Percentiles rank a stretch among this genome's conserved stretches.
Evolutionary conservation across 192 early-diverging fungal species (phyloP).

Genomic region (Lobosporangium transversale): DNA sequence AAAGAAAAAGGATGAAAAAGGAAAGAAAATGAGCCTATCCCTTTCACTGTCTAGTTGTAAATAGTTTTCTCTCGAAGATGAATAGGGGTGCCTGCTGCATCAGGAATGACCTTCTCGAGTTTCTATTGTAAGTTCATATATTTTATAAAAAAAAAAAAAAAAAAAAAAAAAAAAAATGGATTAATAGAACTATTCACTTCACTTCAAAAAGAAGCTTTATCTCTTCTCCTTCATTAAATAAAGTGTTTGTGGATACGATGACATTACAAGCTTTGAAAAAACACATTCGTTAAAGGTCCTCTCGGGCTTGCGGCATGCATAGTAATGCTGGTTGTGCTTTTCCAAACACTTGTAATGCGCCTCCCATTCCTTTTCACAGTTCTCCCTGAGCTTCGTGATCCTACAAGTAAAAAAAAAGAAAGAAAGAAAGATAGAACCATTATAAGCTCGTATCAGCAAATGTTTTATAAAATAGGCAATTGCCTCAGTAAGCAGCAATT

Average conservation of each 20-base stretch:
- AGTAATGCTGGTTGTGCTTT: conserved; percentile 88
- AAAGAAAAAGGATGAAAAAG: not conserved
- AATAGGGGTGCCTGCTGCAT: conserved; percentile 58
- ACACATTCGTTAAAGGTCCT: conserved; percentile 87
- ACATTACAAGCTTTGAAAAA: conserved; percentile 86
- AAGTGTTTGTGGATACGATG: too few species aligned
- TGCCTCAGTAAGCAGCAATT: too few species aligned
- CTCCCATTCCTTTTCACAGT: conserved; percentile 88
- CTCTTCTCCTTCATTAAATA: too few species aligned
- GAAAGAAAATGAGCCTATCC: not conserved
- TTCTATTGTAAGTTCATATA: conserved; percentile 42
- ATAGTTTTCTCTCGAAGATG: conserved; percentile 51
- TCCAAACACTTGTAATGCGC: conserved; percentile 95
- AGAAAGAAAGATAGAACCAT: not conserved
- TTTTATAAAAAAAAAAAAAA: not conserved
- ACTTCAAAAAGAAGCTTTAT: too few species aligned
- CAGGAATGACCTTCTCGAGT: conserved; percentile 77
- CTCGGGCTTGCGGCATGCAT: conserved; percentile 83
- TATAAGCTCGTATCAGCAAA: not conserved
- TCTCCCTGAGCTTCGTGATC: conserved; percentile 85
- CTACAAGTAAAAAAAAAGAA: conserved; percentile 53
- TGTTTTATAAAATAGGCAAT: too few species aligned
- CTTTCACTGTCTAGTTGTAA: conserved; percentile 29
- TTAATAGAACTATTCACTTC: too few species aligned
- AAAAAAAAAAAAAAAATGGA: not conserved